Evolutionary conservation across 257 asterid species (phyloP).

Genomic region (Agastache rugosa): DNA sequence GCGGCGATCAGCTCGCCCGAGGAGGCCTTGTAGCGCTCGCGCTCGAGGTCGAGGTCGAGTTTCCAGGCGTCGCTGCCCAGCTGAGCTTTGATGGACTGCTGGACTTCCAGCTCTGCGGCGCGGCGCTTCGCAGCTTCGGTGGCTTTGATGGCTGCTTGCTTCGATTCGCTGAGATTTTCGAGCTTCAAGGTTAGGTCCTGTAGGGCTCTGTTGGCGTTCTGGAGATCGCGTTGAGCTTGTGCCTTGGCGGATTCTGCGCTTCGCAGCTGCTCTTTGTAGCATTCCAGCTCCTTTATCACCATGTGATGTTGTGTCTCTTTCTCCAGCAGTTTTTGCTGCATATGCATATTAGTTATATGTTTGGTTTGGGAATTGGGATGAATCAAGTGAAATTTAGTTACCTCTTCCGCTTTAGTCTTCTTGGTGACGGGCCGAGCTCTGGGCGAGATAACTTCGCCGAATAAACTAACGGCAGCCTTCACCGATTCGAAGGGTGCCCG

Average conservation of each 20-base stretch:
- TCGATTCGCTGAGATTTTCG: constrained; percentile 74
- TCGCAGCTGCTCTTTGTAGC: constrained; percentile 65
- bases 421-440: constrained; percentile 46
- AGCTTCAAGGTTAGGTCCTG: constrained; percentile 82
- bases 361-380: too few relatives aligned
- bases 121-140: constrained; percentile 61
- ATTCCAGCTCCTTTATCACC: constrained; percentile 65
- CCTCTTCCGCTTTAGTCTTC: constrained; percentile 81
- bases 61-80: constrained; percentile 66
- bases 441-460: constrained; percentile 66
- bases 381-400: constrained; percentile 24
- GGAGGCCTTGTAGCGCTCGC: constrained; percentile 68
- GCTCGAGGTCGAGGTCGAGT: constrained; percentile 57
- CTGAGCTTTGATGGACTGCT: constrained; percentile 50
- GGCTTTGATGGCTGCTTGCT: constrained; percentile 70
- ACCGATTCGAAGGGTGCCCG: constrained; percentile 84
- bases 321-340: constrained; percentile 75
- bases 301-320: constrained; percentile 87
- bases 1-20: constrained; percentile 62
- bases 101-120: constrained; percentile 63
- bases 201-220: constrained; percentile 62
- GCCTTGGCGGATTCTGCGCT: constrained; percentile 53
- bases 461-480: constrained; percentile 78
- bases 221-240: constrained; percentile 66
- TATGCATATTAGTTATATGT: too few relatives aligned